phyloP scores from a whole-genome alignment of 371 early-diverging fungal species.

The Mycotypha africana region DNA sequence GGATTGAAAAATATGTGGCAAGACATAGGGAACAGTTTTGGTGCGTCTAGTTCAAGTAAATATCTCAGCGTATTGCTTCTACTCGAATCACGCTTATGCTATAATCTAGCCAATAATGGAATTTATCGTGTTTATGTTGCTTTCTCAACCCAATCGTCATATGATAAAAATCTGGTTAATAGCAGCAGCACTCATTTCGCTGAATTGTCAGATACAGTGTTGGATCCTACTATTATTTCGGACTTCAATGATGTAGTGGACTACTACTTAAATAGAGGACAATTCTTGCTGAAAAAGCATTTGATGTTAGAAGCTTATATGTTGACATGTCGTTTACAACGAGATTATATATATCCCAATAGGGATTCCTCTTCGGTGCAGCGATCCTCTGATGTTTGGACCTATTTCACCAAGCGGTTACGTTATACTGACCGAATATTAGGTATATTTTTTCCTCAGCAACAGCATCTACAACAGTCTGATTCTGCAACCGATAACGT shows the following conservation, averaged over 20 bases:
- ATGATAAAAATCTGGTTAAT: no score
- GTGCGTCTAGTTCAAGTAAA: no score
- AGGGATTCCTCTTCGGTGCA: background rate
- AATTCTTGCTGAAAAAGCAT: slow-evolving; percentile 26
- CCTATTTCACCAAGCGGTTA: slow-evolving; percentile 6
- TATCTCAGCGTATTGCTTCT: slow-evolving; percentile 12
- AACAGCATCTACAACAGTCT: no score
- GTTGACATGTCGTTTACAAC: slow-evolving; percentile 16
- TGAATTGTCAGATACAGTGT: background rate
- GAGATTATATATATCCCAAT: slow-evolving; percentile 13
- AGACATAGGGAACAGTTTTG: slow-evolving; percentile 26
- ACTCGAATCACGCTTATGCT: slow-evolving; percentile 46
- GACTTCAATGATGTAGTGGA: slow-evolving; percentile 28
- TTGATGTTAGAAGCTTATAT: slow-evolving; percentile 29
- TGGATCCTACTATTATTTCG: slow-evolving; percentile 14
- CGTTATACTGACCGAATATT: slow-evolving; percentile 21
- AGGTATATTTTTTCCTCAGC: slow-evolving; percentile 18
- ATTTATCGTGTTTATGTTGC: slow-evolving; percentile 35
- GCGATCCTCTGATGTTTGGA: slow-evolving; percentile 26
- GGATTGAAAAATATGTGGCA: slow-evolving; percentile 34
- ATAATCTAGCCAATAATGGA: slow-evolving; percentile 38
- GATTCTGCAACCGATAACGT: slow-evolving; percentile 10
- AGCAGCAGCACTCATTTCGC: no score
- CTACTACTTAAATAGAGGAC: slow-evolving; percentile 21
- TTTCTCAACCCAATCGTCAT: slow-evolving; percentile 16